Conservation (phyloP, 2,329 filamentous ascomycete species). For the Ceratocystis cubensis region DNA sequence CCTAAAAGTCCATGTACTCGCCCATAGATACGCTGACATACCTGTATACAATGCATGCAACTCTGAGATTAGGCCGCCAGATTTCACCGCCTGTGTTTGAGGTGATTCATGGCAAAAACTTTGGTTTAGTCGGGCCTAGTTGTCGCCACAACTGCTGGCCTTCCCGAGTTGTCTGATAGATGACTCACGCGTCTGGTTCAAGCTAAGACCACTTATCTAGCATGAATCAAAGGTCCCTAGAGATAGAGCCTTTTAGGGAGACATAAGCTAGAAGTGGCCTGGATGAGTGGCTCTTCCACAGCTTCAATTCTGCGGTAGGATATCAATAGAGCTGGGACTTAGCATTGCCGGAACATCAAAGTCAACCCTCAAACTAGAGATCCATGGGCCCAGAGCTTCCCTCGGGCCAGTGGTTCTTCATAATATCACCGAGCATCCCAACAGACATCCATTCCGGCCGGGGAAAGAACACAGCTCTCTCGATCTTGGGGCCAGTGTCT, state of each 20-base stretch:
- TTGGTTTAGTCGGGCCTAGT: not conserved
- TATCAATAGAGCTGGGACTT: not conserved
- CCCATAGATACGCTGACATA: not conserved
- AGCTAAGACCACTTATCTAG: not conserved
- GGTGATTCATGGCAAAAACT: not conserved
- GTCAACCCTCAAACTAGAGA: not conserved
- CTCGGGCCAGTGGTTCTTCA: constrained; percentile 3
- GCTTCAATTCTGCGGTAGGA: not conserved
- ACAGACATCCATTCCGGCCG: constrained; percentile 13
- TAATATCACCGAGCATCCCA: not conserved
- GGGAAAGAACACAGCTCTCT: constrained; percentile 8
- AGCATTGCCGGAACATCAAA: not conserved
- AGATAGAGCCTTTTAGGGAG: not conserved
- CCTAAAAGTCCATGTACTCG: not conserved
- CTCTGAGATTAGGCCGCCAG: not conserved
- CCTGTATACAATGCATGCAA: constrained; percentile 1
- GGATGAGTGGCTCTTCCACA: not conserved
- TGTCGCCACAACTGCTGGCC: not conserved
- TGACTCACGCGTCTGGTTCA: not conserved
- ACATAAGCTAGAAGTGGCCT: not conserved
- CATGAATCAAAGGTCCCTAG: not conserved
- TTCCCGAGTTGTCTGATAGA: not conserved
- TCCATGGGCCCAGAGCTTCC: not conserved
- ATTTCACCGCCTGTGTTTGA: not conserved
- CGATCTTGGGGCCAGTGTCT: not conserved